Evolutionary conservation across 225 moss, liverwort and hornwort genomes (phyloP), one percentile per base, ranked within the genome.

Genomic region (Thuidium tamariscinum): DNA sequence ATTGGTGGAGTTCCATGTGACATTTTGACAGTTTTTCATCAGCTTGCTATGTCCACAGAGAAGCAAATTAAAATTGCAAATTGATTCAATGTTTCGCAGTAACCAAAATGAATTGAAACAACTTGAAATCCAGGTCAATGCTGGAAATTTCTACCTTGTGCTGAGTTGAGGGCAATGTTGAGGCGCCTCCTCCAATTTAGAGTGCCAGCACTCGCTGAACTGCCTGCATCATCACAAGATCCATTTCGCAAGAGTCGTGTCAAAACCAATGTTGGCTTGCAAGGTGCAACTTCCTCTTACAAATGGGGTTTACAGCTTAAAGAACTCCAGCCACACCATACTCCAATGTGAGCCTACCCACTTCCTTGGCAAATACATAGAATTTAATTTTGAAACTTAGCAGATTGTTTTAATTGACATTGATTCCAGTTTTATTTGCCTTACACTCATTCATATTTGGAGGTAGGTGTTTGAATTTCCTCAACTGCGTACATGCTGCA

Each of bases 151-250:
- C 0, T 18, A 94, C 95, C 95, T 94, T 93, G 94, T 55, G 95
- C 92, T 79, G 94, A 91, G 85, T 92, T 90, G 26, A 95, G 61
- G 52, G 87, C 91, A 44, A 95, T 89, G 5, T 48, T 29, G 22
- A 95, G 88, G 63, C 95, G 93, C 34, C 29, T 83, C 42, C 82
- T 82, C 93, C 94, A 94, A 80, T 92, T 84, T 29, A 94, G 26
- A 21, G 26, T 70, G 7, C 39, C 36, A 36, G 0, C 10, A 17
- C 20, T 59, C 36, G 2, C 9, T 29, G 49, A 34, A 8, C 0
- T 44, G n/a, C 76, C 82, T 87, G 37, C 46, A 8, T 66, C 4
- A 32, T 65, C n/a, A 78, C 21, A 54, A 26, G 0, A 41, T 42
- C 23, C 30, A 3, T 41, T 67, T 64, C 13, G 8, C 2, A 29